Evolutionary conservation across 768 basidiomycete genomes (phyloP), one percentile per base, ranked within the genome.

Genomic region (Coprinellus micaceus): DNA sequence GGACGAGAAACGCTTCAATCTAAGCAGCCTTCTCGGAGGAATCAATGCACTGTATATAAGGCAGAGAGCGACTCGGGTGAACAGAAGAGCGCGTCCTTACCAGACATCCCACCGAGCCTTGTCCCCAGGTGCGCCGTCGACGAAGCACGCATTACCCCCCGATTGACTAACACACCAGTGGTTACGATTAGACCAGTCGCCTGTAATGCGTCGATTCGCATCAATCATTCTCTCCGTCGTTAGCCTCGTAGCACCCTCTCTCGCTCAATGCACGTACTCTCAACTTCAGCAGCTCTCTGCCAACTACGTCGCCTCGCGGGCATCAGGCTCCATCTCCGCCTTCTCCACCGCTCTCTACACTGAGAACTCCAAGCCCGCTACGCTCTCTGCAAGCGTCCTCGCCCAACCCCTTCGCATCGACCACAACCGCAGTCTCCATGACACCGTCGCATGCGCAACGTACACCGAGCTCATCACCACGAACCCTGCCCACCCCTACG

Each of bases 401-500:
- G 19, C 56, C 11, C 28, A 40, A 10, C 41, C 56, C 12, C 56
- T 57, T 24, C 26, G 29, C 13, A 52, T 57, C 24, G 51, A 52
- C 10, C 26, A 57, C 43, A 57, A 57, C 43, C 56, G 56, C 25
- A 52, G 50, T 41, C 25, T 57, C 15, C 56, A 52, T 50, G 56
- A 57, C 51, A 57, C 56, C 22, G 36, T 19, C 9, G 26, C 25
- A 3, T 57, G 56, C 24, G 51, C 49, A 4, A 57, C 56, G 12
- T 57, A 57, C 50, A 57, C 56, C 11, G 56, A 57, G 22, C n/a
- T 57, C 10, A 51, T 57, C 43, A 44, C 44, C 26, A 57, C 56
- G 25, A 36, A 57, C 43, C 40, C 56, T 6, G 11, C 19, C 5
- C 56, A 57, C 39, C 56, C 56, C 9, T 57, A 57, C 30, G 44